These are phyloP conservation scores for Tricholoma terreum DNA, from an alignment of 768 basidiomycete genomes.

Conservation along the genomic window DNA sequence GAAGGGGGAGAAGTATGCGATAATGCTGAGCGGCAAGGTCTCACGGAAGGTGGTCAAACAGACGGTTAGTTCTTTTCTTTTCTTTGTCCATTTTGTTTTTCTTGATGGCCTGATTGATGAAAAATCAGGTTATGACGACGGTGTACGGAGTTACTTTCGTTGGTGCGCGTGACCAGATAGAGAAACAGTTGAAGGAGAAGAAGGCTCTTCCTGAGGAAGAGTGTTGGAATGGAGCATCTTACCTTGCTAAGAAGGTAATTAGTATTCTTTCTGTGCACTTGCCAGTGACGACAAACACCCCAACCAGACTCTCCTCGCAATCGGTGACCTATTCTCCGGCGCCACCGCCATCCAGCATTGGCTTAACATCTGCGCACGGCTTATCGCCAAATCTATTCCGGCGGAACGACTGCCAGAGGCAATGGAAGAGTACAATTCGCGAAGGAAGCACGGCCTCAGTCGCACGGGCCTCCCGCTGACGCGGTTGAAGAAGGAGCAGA, in stretches of 20 bases:
- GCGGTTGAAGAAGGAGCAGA: constrained; percentile 77
- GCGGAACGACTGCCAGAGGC: constrained; percentile 56
- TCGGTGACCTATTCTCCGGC: constrained; percentile 91
- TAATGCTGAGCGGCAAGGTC: constrained; percentile 70
- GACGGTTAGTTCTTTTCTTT: constrained; percentile 80
- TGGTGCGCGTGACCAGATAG: constrained; percentile 93
- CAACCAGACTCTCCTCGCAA: constrained; percentile 64
- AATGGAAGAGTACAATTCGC: constrained; percentile 21
- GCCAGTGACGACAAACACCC: not conserved
- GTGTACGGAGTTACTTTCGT: constrained; percentile 97
- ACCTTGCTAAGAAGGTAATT: constrained; percentile 73
- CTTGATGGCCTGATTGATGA: not conserved
- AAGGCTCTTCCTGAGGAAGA: constrained; percentile 69
- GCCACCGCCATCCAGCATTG: constrained; percentile 90
- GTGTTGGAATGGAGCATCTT: constrained; percentile 72
- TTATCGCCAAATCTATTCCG: constrained; percentile 87
- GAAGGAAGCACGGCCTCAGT: constrained; percentile 12
- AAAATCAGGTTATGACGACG: constrained; percentile 88
- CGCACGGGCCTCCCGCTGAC: constrained; percentile 21
- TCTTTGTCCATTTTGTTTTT: not conserved
- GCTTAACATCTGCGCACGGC: constrained; percentile 78
- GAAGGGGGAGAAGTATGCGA: constrained; percentile 52
- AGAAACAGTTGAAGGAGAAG: constrained; percentile 78
- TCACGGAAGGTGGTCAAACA: constrained; percentile 96
- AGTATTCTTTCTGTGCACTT: not conserved